Conservation (phyloP, 2,329 filamentous ascomycete species). For the Colletotrichum cordylinicola region DNA sequence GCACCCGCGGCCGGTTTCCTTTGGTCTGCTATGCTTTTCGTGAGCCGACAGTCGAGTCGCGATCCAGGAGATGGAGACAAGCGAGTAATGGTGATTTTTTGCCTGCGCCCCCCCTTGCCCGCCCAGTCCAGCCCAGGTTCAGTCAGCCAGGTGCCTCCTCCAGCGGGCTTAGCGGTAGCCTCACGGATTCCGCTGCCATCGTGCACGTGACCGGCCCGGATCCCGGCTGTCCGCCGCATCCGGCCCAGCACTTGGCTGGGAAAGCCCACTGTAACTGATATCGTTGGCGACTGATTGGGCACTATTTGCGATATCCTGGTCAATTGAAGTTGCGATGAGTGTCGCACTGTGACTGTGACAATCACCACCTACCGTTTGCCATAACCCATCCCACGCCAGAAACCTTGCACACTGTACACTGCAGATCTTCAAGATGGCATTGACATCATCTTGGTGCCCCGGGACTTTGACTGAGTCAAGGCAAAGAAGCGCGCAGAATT, state of each 20-base stretch:
- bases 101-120: background rate
- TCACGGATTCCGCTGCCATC: background rate
- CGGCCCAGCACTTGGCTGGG: background rate
- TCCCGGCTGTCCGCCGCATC: background rate
- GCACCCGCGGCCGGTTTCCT: background rate
- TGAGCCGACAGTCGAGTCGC: background rate
- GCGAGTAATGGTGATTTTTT: conserved; percentile 18
- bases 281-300: background rate
- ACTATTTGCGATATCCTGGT: background rate
- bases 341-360: background rate
- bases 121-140: background rate
- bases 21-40: background rate
- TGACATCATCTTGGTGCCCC: background rate
- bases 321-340: background rate
- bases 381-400: background rate
- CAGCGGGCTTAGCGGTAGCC: background rate
- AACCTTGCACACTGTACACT: background rate
- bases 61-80: background rate
- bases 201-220: conserved; percentile 26
- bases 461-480: background rate
- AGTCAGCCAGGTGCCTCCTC: background rate
- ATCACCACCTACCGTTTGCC: background rate
- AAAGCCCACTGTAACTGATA: background rate
- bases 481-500: background rate
- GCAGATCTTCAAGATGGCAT: background rate